phyloP scores from a whole-genome alignment of 148 eudicot genomes.

The Chenopodium quinoa region DNA sequence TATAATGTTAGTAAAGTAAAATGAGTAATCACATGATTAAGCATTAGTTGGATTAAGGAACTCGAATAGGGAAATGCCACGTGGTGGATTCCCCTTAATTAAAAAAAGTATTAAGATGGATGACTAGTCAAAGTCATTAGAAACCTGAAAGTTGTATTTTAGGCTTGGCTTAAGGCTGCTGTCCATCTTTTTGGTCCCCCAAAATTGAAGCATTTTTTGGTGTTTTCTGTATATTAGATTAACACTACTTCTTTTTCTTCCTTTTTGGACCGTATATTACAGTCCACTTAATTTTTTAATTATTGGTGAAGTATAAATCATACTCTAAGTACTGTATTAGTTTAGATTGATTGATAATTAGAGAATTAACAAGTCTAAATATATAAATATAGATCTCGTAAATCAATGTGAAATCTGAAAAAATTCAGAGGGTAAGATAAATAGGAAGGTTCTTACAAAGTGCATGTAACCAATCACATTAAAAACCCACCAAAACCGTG shows the following conservation, averaged over 20 bases:
- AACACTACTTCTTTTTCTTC: neutral
- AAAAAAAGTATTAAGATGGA: neutral
- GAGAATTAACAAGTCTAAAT: neutral
- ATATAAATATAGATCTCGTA: constrained; percentile 6
- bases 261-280: neutral
- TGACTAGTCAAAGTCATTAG: constrained; percentile 28
- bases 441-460: constrained; percentile 21
- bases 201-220: constrained; percentile 22
- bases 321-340: too few relatives aligned
- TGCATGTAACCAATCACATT: constrained; percentile 5
- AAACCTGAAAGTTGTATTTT: neutral
- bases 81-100: constrained; percentile 23
- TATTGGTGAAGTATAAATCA: neutral
- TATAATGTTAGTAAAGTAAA: neutral
- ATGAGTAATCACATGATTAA: constrained; percentile 26
- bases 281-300: neutral
- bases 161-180: constrained; percentile 10
- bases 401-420: constrained; percentile 17
- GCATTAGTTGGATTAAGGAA: neutral
- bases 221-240: constrained; percentile 13
- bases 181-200: constrained; percentile 17
- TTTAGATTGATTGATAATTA: too few relatives aligned
- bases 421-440: neutral
- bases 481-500: neutral
- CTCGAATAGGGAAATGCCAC: constrained; percentile 22